Evolutionary conservation across 106 monocot species (phyloP).

Genomic region (Xerophyta viscosa): DNA sequence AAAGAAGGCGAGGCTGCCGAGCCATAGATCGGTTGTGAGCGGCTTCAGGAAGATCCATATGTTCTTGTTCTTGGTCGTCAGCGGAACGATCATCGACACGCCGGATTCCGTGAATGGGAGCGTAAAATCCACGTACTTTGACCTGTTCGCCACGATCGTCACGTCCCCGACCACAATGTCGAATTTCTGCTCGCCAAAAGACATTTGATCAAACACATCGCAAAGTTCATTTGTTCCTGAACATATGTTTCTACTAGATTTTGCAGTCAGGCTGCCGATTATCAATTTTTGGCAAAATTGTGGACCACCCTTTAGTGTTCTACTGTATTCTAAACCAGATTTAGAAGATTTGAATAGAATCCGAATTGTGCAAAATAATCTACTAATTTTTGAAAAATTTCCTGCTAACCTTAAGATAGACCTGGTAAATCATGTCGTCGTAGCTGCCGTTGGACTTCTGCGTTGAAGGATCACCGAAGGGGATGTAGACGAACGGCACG

Average conservation of each 20-base stretch:
- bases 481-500: constrained; percentile 22
- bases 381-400: not conserved
- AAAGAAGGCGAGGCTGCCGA: constrained; percentile 19
- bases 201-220: constrained; percentile 1
- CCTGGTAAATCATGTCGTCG: constrained; percentile 31
- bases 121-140: constrained; percentile 27
- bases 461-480: not conserved
- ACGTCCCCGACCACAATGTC: constrained; percentile 32
- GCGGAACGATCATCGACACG: constrained; percentile 25
- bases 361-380: too few species aligned
- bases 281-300: too few species aligned
- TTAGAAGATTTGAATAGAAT: too few species aligned
- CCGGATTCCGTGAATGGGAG: constrained; percentile 23
- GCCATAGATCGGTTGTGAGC: constrained; percentile 20
- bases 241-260: too few species aligned
- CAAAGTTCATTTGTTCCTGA: too few species aligned
- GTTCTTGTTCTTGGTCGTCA: constrained; percentile 5
- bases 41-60: constrained; percentile 25
- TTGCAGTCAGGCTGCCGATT: too few species aligned
- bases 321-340: too few species aligned
- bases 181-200: constrained; percentile 18
- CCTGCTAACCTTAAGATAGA: constrained; percentile 26
- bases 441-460: not conserved
- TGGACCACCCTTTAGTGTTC: too few species aligned
- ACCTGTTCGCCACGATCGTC: constrained; percentile 15